A percentile compares a stretch with the other conserved stretches of the same genome.
Conservation (phyloP, 225 moss, liverwort and hornwort genomes). For the Polytrichum formosum region DNA sequence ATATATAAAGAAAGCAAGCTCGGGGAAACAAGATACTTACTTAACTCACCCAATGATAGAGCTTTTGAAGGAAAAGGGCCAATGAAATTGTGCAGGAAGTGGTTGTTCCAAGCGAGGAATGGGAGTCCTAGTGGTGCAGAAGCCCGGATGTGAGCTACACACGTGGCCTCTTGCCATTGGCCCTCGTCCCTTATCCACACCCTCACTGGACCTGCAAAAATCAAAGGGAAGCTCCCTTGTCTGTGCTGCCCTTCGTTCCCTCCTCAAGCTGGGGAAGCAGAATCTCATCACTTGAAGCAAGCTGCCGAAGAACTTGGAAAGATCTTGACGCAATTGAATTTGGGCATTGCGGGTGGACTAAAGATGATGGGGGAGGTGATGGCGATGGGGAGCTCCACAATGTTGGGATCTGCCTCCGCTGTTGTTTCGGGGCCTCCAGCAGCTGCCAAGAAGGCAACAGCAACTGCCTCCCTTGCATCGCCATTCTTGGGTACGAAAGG, state of each 20-base stretch:
- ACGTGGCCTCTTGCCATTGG: constrained; percentile 15
- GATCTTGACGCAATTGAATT: neutral
- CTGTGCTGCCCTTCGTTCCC: neutral
- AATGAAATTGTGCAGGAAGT: neutral
- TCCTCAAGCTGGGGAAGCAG: neutral
- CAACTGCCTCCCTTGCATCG: constrained; percentile 3
- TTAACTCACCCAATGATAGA: too few species aligned
- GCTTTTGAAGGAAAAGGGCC: neutral
- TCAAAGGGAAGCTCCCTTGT: neutral
- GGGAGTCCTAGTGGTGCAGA: neutral
- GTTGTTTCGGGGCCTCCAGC: constrained; percentile 2
- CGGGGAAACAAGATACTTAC: too few species aligned
- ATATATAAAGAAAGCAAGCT: too few species aligned
- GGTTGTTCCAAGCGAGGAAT: too few species aligned
- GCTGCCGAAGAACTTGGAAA: neutral
- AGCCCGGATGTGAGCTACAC: constrained; percentile 29
- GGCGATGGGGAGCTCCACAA: constrained; percentile 41
- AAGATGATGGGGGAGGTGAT: constrained; percentile 55
- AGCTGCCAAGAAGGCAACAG: constrained; percentile 1
- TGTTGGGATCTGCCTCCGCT: constrained; percentile 21
- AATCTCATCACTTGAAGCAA: neutral
- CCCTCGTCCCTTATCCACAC: neutral
- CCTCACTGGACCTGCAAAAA: neutral
- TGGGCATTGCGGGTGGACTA: neutral
- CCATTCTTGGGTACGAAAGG: constrained; percentile 30